Percentiles rank a stretch among this genome's conserved stretches.
phyloP scores from a whole-genome alignment of 345 rosid species.

The Ceriops tagal region DNA sequence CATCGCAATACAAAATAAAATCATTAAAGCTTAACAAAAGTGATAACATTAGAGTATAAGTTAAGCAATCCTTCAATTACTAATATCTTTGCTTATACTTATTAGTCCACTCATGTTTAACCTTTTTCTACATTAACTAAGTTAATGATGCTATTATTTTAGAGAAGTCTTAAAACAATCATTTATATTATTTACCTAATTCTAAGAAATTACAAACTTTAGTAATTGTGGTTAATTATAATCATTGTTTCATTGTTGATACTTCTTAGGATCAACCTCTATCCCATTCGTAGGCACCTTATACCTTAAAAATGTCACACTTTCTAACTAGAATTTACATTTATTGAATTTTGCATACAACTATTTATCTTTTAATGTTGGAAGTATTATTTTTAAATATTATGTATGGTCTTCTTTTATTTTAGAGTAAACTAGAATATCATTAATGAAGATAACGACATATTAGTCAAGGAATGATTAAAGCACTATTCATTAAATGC shows the following conservation, averaged over 20 bases:
- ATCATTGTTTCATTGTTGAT: neutral
- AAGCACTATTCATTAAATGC: conserved; percentile 1
- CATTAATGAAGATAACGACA: neutral
- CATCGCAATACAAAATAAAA: no score
- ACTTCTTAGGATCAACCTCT: neutral
- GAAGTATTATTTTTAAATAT: neutral
- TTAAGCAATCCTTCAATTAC: neutral
- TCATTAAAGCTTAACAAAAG: neutral
- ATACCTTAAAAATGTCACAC: neutral
- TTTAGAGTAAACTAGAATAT: no score
- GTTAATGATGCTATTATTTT: neutral
- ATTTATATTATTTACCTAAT: neutral
- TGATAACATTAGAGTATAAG: neutral
- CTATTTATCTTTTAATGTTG: neutral
- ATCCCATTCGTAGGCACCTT: neutral
- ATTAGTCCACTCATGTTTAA: neutral
- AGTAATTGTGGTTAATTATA: neutral
- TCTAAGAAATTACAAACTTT: neutral
- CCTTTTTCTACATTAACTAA: neutral
- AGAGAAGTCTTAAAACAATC: neutral
- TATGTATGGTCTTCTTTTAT: no score
- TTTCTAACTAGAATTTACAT: neutral
- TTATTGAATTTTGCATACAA: neutral
- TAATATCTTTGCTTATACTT: neutral
- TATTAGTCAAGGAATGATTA: neutral